Evolutionary conservation across 768 basidiomycete species (phyloP).

Genomic region (Suillus occidentalis): DNA sequence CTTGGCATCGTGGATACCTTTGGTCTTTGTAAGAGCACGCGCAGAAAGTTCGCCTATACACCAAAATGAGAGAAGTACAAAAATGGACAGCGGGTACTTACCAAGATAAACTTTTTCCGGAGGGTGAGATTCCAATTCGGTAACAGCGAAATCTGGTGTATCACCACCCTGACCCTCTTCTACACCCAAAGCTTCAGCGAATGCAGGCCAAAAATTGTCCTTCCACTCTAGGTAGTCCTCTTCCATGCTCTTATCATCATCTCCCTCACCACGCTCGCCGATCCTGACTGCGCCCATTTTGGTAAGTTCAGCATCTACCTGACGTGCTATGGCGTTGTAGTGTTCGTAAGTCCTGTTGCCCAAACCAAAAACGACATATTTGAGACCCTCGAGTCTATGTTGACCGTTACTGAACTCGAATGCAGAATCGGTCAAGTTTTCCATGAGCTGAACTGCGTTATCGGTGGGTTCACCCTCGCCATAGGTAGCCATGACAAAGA

Average conservation of each 20-base stretch:
- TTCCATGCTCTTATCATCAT: slow-evolving; percentile 99
- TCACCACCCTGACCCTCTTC: slow-evolving; percentile 98
- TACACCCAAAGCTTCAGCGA: slow-evolving; percentile 78
- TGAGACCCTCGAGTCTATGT: slow-evolving; percentile 76
- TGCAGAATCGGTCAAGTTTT: slow-evolving; percentile 83
- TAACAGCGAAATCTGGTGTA: slow-evolving; percentile 89
- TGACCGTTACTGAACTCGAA: slow-evolving; percentile 86
- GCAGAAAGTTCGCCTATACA: slow-evolving; percentile 86
- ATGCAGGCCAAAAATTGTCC: slow-evolving; percentile 93
- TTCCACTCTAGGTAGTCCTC: slow-evolving; percentile 99
- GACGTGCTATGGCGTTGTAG: slow-evolving; percentile 87
- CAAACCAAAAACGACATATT: slow-evolving; percentile 93
- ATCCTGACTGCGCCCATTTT: slow-evolving; percentile 85
- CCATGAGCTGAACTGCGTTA: slow-evolving; percentile 93
- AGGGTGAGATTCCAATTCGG: slow-evolving; percentile 73
- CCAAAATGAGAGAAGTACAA: neutral
- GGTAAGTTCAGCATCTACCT: slow-evolving; percentile 69
- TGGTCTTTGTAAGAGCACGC: slow-evolving; percentile 87
- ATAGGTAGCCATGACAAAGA: slow-evolving; percentile 98
- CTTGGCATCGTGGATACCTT: slow-evolving; percentile 97
- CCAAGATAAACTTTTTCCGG: slow-evolving; percentile 92
- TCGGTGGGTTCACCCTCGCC: slow-evolving; percentile 99
- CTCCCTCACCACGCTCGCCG: slow-evolving; percentile 91
- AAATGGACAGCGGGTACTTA: slow-evolving; percentile 33
- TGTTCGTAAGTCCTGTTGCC: slow-evolving; percentile 96